Evolutionary conservation across 164 flowering plant genomes (phyloP).

Genomic region (Magnolia sinica): DNA sequence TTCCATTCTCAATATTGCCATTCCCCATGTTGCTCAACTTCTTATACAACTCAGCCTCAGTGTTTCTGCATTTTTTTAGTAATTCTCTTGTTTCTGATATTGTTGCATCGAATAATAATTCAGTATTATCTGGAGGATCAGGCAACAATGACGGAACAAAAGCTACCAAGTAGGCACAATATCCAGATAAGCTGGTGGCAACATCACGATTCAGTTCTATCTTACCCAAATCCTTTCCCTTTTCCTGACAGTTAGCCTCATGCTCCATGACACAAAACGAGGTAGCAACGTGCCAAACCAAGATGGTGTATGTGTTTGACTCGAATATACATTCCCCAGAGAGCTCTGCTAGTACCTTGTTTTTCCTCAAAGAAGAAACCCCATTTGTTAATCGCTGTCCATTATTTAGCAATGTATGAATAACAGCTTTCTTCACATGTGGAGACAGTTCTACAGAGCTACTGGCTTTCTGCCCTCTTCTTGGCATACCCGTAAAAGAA

Average conservation of each 20-base stretch:
- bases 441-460: not conserved
- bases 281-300: not conserved
- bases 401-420: not conserved
- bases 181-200: slow-evolving; percentile 1
- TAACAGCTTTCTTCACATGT: not conserved
- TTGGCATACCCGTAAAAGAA: not conserved
- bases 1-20: not conserved
- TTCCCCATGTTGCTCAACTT: not conserved
- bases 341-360: not conserved
- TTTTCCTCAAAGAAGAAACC: not conserved
- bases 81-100: not conserved
- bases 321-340: not conserved
- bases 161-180: slow-evolving; percentile 5
- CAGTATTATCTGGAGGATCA: not conserved
- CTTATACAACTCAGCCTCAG: not conserved
- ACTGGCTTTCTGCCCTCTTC: not conserved
- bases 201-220: not conserved
- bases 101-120: not conserved
- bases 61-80: not conserved
- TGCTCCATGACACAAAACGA: not conserved
- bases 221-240: not conserved
- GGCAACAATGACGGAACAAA: not conserved
- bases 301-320: not conserved
- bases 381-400: not conserved
- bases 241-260: not conserved